Conservation (phyloP, 1,284 basidiomycete species). For the Cryptococcus sp. region DNA sequence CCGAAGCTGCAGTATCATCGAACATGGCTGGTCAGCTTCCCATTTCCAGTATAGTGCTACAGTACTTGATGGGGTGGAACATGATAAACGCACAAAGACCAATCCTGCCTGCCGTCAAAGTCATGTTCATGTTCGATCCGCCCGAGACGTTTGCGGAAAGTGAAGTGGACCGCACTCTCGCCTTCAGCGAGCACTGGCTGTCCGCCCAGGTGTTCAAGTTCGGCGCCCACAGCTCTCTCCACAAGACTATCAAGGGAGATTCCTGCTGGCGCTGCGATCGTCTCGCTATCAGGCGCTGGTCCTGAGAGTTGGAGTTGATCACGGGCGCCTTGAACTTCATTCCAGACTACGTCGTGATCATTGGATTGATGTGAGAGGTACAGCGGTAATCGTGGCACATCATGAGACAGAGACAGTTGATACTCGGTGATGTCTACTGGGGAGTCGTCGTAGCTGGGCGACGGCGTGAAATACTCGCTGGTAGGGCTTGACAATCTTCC, state of each 20-base stretch:
- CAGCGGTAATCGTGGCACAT: no score
- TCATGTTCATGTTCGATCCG: conserved; percentile 3
- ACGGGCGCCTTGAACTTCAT: no score
- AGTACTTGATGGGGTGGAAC: not conserved
- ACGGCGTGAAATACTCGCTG: not conserved
- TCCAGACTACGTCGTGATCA: no score
- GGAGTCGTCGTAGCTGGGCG: no score
- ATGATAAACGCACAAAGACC: conserved; percentile 1
- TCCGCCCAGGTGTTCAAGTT: not conserved
- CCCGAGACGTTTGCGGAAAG: conserved; percentile 4
- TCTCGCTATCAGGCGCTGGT: no score
- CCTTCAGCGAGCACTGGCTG: conserved; percentile 6
- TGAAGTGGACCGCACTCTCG: conserved; percentile 9
- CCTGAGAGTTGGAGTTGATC: no score
- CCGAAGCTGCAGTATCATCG: not conserved
- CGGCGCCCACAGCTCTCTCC: conserved; percentile 5
- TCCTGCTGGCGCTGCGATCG: not conserved
- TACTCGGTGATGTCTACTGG: no score
- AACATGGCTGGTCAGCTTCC: not conserved
- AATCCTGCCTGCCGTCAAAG: not conserved
- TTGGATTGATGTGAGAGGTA: no score
- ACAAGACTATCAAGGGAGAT: conserved; percentile 5
- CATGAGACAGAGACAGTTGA: no score
- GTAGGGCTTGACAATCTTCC: no score
- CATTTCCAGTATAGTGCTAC: not conserved